These are phyloP conservation scores for Poa pratensis DNA, from an alignment of 176 grass and related monocot genomes.

Conservation along the genomic window DNA sequence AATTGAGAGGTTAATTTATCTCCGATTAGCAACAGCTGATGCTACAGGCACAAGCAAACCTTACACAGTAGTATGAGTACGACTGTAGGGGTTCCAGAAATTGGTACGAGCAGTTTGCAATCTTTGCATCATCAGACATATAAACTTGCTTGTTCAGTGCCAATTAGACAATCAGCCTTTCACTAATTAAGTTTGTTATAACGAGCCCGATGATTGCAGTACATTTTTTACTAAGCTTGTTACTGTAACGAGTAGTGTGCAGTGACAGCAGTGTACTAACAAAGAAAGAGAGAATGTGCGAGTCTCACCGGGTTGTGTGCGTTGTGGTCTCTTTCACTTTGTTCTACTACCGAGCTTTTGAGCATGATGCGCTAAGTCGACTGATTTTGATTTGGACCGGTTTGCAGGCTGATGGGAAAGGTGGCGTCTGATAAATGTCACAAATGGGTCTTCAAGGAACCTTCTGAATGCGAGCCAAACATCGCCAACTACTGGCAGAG, in stretches of 20 bases:
- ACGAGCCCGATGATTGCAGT: background rate
- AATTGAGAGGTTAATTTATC: conserved; percentile 24
- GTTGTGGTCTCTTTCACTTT: conserved; percentile 36
- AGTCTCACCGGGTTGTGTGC: background rate
- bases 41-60: conserved; percentile 24
- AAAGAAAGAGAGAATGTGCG: background rate
- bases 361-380: conserved; percentile 34
- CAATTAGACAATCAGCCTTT: background rate
- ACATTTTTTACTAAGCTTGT: background rate
- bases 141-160: background rate
- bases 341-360: conserved; percentile 15
- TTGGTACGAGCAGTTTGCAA: no score
- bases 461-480: conserved; percentile 99
- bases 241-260: background rate
- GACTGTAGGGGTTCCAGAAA: background rate
- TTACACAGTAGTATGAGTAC: background rate
- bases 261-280: background rate
- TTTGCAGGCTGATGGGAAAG: conserved; percentile 98
- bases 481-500: conserved; percentile 99
- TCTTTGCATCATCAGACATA: no score
- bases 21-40: conserved; percentile 19
- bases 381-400: conserved; percentile 50
- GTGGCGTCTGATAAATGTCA: conserved; percentile 99
- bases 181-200: background rate
- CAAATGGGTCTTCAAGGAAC: conserved; percentile 99